Conservation (phyloP, 1,284 basidiomycete species). For the Ceratobasidium sp. region DNA sequence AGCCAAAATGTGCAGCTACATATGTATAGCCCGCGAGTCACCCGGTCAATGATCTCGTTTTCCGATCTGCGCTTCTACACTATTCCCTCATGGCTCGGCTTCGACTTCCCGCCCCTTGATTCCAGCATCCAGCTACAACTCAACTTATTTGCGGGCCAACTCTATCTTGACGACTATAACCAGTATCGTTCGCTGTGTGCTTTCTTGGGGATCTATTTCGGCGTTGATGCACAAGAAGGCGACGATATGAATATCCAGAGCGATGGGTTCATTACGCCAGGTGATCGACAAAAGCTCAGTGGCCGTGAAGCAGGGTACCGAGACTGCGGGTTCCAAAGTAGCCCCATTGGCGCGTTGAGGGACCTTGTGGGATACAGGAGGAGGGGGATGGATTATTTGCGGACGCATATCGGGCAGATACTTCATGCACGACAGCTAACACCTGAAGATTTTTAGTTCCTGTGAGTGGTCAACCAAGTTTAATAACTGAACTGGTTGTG, state of each 20-base stretch:
- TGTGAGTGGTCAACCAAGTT: background rate
- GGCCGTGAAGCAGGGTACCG: background rate
- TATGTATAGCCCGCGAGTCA: conserved; percentile 31
- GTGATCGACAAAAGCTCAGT: background rate
- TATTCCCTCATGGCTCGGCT: background rate
- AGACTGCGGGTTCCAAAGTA: conserved; percentile 11
- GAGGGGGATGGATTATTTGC: conserved; percentile 36
- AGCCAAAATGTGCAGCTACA: conserved; percentile 32
- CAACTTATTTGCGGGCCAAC: conserved; percentile 42
- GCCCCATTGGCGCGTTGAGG: conserved; percentile 5
- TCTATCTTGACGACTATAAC: conserved; percentile 22
- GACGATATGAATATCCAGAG: conserved; percentile 5
- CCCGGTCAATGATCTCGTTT: conserved; percentile 37
- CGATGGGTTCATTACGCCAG: conserved; percentile 26
- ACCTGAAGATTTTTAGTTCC: background rate
- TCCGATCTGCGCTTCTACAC: conserved; percentile 43
- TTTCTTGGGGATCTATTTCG: conserved; percentile 32
- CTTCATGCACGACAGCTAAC: conserved; percentile 19
- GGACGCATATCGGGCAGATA: conserved; percentile 25
- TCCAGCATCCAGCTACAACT: conserved; percentile 7
- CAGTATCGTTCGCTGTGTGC: conserved; percentile 29
- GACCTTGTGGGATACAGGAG: conserved; percentile 14
- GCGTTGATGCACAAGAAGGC: background rate
- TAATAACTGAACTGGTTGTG: background rate
- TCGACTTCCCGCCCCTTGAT: background rate